Evolutionary conservation across 2,329 filamentous ascomycete genomes (phyloP), one percentile per base, ranked within the genome.

Genomic region (Fusarium austroafricanum): DNA sequence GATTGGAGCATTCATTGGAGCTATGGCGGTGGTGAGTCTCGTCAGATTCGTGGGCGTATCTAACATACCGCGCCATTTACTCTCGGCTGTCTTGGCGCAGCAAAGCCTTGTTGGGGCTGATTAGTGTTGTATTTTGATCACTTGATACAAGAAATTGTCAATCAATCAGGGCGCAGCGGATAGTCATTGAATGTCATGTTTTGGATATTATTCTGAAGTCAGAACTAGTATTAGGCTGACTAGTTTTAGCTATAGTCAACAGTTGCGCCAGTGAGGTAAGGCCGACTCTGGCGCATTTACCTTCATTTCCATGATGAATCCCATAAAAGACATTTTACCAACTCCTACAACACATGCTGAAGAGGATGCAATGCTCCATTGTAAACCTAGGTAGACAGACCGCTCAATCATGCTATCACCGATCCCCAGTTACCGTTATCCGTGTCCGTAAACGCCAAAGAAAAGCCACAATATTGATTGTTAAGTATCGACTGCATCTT

Each of bases 401-500:
- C 42, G 61, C 49, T 62, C 39, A 26, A 51, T 58, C 65, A 18
- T 67, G 26, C 35, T 56, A 37, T 50, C 42, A 21, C 35, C 65
- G 17, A 47, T 45, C 43, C 33, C 33, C 33, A 39, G 14, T 45
- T 49, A 49, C 55, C 61, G 15, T 60, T 62, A 51, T 51, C 35
- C 54, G 40, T 70, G 23, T 10, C 29, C 56, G n/a, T 63, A 17
- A 73, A 73, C 71, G 71, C 71, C 71, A 51, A 57, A 69, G 40
- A 35, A 67, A 45, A 23, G n/a, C 52, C 47, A 53, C 31, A 38
- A 50, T 44, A 40, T 39, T 33, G 14, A 29, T 66, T 18, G 18
- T 29, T 33, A 14, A 38, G 10, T 10, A 12, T 21, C n/a, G 12
- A 26, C 14, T 31, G 35, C n/a, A 20, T 54, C 10, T 20, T 54